Base-by-base conservation (phyloP, 2,329 filamentous ascomycete genomes). In the Chaetomiaceae sp. region DNA sequence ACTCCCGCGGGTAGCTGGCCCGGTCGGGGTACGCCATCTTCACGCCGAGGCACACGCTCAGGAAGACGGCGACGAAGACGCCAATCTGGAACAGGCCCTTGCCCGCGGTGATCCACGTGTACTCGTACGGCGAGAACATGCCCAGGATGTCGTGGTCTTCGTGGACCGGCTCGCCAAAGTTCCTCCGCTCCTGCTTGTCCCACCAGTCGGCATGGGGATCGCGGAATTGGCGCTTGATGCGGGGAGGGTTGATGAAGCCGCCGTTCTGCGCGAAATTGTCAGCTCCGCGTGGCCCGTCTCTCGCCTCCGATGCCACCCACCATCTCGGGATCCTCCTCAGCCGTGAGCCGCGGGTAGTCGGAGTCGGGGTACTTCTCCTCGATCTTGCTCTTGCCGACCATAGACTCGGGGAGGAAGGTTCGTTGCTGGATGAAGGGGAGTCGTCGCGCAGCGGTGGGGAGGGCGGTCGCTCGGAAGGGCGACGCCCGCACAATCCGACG, bases 161-260 rank as follows among this genome's bases (percentile, higher is more conserved):
- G 70, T 99, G 92, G 46, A 95, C 83, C 12, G 92, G 89, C 72
- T 99, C 95, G 70, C 91, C 91, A 68, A 88, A 97, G 78, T 99
- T 97, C 65, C 93, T 83, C 68, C 91, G 85, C 71, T 97, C 93
- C 74, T 99, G 93, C 70, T 90, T 87, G 73, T 99, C 92, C 89
- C 90, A 97, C 89, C 90, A 99, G 66, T 89, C 85, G 66, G 72
- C 92, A 68, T 97, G 82, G 31, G 95, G 93, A 70, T 97, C 93
- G 68, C 93, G 89, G 74, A 89, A 87, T 70, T 90, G 85, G 62
- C 92, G 87, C 78, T 96, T 96, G 71, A 92, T 75, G 48, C 78
- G 72, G 13, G 83, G 82, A 52, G 88, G 87, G 72, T 91, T 89
- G 65, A 87, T 79, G 70, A 89, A 93, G 69, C 86, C 86, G 65